A percentile compares a stretch with the other conserved stretches of the same genome.
Evolutionary conservation across 2,329 filamentous ascomycete species (phyloP).

Genomic region (Penicillium rolfsii): DNA sequence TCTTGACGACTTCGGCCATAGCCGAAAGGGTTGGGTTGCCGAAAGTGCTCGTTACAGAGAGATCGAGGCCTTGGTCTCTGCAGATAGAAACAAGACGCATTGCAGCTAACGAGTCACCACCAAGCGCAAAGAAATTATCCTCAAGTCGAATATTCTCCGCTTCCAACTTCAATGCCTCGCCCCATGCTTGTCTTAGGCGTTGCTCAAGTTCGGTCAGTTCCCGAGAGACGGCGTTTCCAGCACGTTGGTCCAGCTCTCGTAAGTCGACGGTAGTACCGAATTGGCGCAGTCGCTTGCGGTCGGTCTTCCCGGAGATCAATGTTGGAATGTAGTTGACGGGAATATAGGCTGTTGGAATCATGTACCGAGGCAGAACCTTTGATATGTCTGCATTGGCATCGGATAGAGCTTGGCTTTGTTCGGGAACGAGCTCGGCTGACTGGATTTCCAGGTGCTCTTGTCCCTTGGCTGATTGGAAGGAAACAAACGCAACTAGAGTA

Average conservation of each 20-base stretch:
- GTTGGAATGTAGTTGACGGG: constrained; percentile 48
- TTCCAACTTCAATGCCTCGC: constrained; percentile 35
- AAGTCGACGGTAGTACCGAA: constrained; percentile 41
- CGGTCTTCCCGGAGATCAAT: constrained; percentile 51
- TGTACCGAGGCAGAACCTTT: constrained; percentile 38
- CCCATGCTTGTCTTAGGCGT: constrained; percentile 41
- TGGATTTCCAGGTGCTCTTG: constrained; percentile 23
- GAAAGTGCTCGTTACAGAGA: constrained; percentile 44
- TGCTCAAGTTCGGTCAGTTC: constrained; percentile 39
- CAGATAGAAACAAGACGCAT: constrained; percentile 42
- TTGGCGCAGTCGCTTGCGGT: constrained; percentile 43
- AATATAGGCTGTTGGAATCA: constrained; percentile 49
- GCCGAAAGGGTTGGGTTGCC: constrained; percentile 38
- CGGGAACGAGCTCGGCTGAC: constrained; percentile 21
- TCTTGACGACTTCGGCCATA: constrained; percentile 47
- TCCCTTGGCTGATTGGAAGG: constrained; percentile 29
- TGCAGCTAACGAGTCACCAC: constrained; percentile 41
- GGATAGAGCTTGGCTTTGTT: constrained; percentile 23
- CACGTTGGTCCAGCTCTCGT: constrained; percentile 34
- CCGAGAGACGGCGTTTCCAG: constrained; percentile 20
- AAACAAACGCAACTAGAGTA: constrained; percentile 38
- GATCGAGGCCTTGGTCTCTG: constrained; percentile 34
- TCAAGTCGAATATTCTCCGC: constrained; percentile 39
- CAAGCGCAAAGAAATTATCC: constrained; percentile 45
- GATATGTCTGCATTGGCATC: constrained; percentile 30